Evolutionary conservation across 176 grass and related monocot species (phyloP).

Genomic region (Oryza brachyantha): DNA sequence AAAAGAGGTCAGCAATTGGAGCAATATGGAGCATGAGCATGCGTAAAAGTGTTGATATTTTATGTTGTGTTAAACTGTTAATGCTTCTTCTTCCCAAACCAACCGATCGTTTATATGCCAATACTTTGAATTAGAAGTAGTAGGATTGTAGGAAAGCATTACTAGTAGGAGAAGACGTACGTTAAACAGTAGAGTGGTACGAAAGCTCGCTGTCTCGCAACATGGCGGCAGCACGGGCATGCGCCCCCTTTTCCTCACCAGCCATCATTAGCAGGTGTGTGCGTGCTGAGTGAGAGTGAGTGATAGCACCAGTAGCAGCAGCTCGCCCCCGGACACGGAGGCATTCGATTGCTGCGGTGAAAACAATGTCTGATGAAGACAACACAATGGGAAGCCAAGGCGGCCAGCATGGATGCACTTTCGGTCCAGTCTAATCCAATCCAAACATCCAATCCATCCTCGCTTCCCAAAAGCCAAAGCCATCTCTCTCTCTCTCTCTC

Average conservation of each 20-base stretch:
- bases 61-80: too few relatives aligned
- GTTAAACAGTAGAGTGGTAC: not conserved
- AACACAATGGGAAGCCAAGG: conserved; percentile 22
- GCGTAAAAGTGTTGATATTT: too few relatives aligned
- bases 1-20: too few relatives aligned
- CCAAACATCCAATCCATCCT: conserved; percentile 28
- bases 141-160: too few relatives aligned
- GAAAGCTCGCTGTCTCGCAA: not conserved
- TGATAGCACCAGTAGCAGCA: not conserved
- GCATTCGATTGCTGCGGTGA: conserved; percentile 30
- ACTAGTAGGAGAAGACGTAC: not conserved
- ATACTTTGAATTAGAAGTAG: too few relatives aligned
- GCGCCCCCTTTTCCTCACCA: not conserved
- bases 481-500: not conserved
- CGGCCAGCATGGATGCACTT: not conserved
- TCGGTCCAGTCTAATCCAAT: conserved; percentile 30
- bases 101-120: too few relatives aligned
- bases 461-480: conserved; percentile 21
- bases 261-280: conserved; percentile 17
- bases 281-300: not conserved
- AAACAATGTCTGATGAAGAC: conserved; percentile 30
- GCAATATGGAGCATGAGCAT: too few relatives aligned
- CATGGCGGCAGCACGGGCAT: not conserved
- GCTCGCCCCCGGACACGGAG: not conserved
- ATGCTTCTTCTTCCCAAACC: not conserved